A percentile compares a stretch with the other conserved stretches of the same genome.
These are phyloP conservation scores for Fagopyrum tataricum DNA, from an alignment of 148 eudicot genomes.

Conservation along the genomic window DNA sequence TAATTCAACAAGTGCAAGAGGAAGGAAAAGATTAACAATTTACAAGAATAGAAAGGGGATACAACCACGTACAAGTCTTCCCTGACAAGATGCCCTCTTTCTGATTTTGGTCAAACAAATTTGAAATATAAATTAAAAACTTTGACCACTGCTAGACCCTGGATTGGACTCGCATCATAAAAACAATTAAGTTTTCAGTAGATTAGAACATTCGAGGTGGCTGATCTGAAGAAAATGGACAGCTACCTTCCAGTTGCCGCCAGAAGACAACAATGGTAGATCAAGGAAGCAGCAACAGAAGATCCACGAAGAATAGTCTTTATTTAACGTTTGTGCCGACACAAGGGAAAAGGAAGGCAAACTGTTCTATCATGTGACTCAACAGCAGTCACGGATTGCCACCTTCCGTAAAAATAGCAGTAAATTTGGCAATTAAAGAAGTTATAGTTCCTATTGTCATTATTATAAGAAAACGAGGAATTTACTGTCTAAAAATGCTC, in stretches of 20 bases:
- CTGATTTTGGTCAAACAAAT: not conserved
- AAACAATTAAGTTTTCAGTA: not conserved
- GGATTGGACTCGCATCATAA: not conserved
- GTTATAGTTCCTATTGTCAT: not conserved
- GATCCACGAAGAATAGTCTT: not conserved
- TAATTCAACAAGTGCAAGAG: not conserved
- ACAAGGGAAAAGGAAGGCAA: not conserved
- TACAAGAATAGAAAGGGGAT: not conserved
- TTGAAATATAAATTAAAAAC: not conserved
- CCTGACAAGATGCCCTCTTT: not conserved
- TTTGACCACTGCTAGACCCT: not conserved
- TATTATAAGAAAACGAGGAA: not conserved
- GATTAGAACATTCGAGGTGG: not conserved
- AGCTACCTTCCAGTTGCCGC: not conserved
- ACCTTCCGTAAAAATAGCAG: not conserved
- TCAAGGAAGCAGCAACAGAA: not conserved
- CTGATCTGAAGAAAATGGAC: constrained; percentile 4
- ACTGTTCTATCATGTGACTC: constrained; percentile 6
- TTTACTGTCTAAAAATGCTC: not conserved
- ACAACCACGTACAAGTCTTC: not conserved
- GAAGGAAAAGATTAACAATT: not conserved
- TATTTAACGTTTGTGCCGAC: not conserved
- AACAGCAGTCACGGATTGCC: not conserved
- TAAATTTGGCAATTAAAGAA: not conserved
- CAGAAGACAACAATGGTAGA: not conserved